Conservation (phyloP, 805 yeast species). For the Hanseniaspora thailandica region DNA sequence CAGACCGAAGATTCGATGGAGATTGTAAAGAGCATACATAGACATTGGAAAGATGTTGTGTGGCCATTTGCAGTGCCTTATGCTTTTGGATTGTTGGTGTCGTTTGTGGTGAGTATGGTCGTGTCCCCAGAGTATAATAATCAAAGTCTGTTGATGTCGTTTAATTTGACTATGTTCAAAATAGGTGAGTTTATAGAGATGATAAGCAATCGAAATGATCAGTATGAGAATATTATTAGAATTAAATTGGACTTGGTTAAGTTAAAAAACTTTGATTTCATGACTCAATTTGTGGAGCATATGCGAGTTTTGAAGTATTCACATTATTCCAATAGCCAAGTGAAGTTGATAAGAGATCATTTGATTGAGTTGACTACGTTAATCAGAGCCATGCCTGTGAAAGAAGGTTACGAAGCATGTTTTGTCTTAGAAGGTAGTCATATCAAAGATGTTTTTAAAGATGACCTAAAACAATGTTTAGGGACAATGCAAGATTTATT, state of each 20-base stretch:
- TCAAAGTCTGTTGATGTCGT: conserved; percentile 23
- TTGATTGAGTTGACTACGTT: conserved; percentile 3
- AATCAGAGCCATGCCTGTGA: conserved; percentile 7
- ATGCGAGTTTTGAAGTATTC: conserved; percentile 2
- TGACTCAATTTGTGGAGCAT: neutral
- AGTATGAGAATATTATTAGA: neutral
- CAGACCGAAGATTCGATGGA: conserved; percentile 12
- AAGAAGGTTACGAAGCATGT: neutral
- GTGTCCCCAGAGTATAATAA: conserved; percentile 36
- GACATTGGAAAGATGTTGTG: conserved; percentile 28
- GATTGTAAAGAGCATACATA: conserved; percentile 10
- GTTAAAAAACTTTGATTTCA: conserved; percentile 3
- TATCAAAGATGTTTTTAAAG: neutral
- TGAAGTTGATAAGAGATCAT: conserved; percentile 7
- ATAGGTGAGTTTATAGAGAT: conserved; percentile 23
- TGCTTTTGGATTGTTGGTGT: conserved; percentile 33
- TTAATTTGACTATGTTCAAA: conserved; percentile 21
- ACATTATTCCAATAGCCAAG: neutral
- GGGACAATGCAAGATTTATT: neutral
- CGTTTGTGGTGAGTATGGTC: conserved; percentile 28
- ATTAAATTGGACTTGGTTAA: conserved; percentile 9
- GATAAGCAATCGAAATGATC: neutral
- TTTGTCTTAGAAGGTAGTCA: neutral
- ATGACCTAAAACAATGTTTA: neutral
- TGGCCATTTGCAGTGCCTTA: conserved; percentile 39